A percentile compares a stretch with the other conserved stretches of the same genome.
Conservation (phyloP, 352 stramenopile species). For the Globisporangium solare region DNA sequence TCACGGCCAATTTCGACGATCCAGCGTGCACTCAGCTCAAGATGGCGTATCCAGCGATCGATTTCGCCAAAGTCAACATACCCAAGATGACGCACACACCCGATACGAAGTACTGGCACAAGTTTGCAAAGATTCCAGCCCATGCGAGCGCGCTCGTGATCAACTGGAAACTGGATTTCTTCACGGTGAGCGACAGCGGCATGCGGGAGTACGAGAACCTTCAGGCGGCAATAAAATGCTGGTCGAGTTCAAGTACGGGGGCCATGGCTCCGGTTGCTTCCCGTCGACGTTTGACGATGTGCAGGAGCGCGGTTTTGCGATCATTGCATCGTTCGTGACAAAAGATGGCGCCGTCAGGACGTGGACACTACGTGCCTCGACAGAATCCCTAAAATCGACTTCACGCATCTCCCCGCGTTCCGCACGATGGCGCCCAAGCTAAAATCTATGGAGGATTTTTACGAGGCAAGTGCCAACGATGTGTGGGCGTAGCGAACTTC, state of each 20-base stretch:
- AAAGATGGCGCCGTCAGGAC: constrained; percentile 13
- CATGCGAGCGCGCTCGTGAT: constrained; percentile 24
- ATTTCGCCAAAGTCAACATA: neutral
- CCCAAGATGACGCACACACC: constrained; percentile 13
- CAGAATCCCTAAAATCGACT: constrained; percentile 3
- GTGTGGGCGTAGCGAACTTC: too few species aligned
- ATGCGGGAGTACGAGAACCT: constrained; percentile 18
- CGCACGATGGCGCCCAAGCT: neutral
- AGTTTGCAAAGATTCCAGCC: constrained; percentile 16
- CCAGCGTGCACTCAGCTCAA: constrained; percentile 10
- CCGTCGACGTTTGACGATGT: neutral
- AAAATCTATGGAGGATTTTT: neutral
- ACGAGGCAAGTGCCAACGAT: neutral
- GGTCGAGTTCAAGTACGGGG: constrained; percentile 23
- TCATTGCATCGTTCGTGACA: constrained; percentile 18
- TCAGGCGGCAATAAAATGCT: constrained; percentile 12
- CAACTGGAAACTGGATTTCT: constrained; percentile 23
- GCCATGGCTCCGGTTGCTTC: constrained; percentile 17
- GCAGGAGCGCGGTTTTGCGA: constrained; percentile 14
- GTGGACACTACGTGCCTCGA: constrained; percentile 23
- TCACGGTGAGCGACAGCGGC: constrained; percentile 20
- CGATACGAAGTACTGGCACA: constrained; percentile 28
- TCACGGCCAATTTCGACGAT: constrained; percentile 12
- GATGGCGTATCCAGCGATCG: neutral
- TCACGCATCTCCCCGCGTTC: constrained; percentile 1